Conservation (phyloP, 306 rosid genomes). For the Quercus rubra region DNA sequence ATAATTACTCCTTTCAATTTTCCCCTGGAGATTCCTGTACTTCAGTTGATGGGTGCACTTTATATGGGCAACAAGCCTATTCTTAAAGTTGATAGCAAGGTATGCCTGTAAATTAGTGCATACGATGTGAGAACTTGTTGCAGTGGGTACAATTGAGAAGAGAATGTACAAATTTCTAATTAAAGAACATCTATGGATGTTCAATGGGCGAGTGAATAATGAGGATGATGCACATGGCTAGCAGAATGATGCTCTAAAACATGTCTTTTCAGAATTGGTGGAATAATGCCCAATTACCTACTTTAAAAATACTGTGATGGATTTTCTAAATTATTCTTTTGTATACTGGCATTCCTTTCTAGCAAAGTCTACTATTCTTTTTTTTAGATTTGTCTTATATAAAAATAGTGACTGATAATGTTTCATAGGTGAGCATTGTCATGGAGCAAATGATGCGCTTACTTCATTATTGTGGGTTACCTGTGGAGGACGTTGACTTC, state of each 20-base stretch:
- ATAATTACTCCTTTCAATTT: conserved; percentile 93
- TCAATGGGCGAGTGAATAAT: neutral
- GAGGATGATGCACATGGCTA: neutral
- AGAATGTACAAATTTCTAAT: neutral
- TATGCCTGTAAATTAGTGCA: conserved; percentile 11
- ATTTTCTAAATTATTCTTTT: neutral
- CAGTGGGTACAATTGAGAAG: neutral
- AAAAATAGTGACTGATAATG: conserved; percentile 13
- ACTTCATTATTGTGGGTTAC: conserved; percentile 89
- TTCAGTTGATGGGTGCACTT: conserved; percentile 98
- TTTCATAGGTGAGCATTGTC: conserved; percentile 85
- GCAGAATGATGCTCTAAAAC: neutral
- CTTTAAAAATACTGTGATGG: neutral
- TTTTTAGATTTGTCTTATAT: neutral
- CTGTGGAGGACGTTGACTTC: conserved; percentile 79
- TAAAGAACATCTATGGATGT: neutral
- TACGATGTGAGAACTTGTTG: neutral
- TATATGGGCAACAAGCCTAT: conserved; percentile 98
- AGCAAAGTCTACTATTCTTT: neutral
- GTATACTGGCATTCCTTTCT: neutral
- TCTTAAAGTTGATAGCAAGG: conserved; percentile 98
- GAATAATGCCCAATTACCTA: neutral
- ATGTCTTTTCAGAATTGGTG: neutral
- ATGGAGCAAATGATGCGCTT: conserved; percentile 97
- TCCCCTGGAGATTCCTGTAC: conserved; percentile 94